phyloP scores from a whole-genome alignment of 2,329 filamentous ascomycete genomes.

The Neophaeococcomyces aloes region DNA sequence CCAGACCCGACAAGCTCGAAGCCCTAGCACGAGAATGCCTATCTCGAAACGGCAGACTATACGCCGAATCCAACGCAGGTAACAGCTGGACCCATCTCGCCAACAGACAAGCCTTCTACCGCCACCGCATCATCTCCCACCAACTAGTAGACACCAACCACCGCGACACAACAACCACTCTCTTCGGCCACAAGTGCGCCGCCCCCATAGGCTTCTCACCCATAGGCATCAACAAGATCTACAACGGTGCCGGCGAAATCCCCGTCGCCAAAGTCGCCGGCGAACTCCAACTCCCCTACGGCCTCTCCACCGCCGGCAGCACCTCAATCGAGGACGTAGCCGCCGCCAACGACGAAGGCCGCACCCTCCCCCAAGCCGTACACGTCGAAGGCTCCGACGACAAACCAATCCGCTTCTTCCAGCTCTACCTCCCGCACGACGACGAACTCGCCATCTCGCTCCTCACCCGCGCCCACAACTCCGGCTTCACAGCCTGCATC shows the following conservation, averaged over 20 bases:
- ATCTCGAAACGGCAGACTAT: conserved; percentile 45
- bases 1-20: conserved; percentile 47
- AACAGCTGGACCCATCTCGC: conserved; percentile 37
- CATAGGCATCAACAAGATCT: conserved; percentile 57
- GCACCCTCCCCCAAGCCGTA: conserved; percentile 10
- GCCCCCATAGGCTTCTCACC: conserved; percentile 56
- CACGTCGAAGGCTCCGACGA: conserved; percentile 20
- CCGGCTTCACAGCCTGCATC: conserved; percentile 48
- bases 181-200: conserved; percentile 50
- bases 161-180: conserved; percentile 46
- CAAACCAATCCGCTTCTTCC: conserved; percentile 44
- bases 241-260: conserved; percentile 48
- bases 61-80: conserved; percentile 31
- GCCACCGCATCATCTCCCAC: conserved; percentile 51
- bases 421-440: conserved; percentile 55
- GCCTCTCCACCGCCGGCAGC: conserved; percentile 48
- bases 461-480: conserved; percentile 44
- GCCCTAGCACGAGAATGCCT: conserved; percentile 46
- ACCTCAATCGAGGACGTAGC: conserved; percentile 49
- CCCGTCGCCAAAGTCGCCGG: conserved; percentile 50
- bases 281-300: conserved; percentile 51
- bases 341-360: conserved; percentile 41
- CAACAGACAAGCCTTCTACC: conserved; percentile 55
- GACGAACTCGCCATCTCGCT: conserved; percentile 49
- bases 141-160: conserved; percentile 52